Evolutionary conservation across 2,329 filamentous ascomycete genomes (phyloP).

Genomic region (Xylariaceae sp.): DNA sequence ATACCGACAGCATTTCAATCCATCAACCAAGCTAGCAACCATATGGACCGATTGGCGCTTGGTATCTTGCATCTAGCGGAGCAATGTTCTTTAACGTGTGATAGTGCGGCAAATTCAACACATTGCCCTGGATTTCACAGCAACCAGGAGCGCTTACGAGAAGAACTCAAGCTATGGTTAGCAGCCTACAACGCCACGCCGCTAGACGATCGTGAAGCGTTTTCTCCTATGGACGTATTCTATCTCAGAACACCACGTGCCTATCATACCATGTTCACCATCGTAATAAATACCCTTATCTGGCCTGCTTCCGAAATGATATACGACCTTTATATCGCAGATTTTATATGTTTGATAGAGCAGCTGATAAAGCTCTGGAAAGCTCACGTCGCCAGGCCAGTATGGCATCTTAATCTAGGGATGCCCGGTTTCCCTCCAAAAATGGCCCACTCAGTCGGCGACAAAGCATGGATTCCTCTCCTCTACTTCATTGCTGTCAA

Average conservation of each 20-base stretch:
- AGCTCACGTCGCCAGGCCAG: constrained; percentile 16
- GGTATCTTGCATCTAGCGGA: constrained; percentile 33
- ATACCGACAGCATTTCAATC: constrained; percentile 33
- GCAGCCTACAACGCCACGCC: constrained; percentile 37
- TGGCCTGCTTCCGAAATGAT: constrained; percentile 41
- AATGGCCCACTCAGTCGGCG: constrained; percentile 46
- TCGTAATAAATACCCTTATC: constrained; percentile 50
- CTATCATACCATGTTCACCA: constrained; percentile 51
- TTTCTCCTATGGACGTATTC: constrained; percentile 30
- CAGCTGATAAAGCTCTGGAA: constrained; percentile 22
- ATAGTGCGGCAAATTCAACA: not conserved
- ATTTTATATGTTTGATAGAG: constrained; percentile 45
- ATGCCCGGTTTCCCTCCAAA: constrained; percentile 27
- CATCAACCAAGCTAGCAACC: constrained; percentile 32
- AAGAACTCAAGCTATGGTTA: constrained; percentile 31
- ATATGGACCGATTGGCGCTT: constrained; percentile 35
- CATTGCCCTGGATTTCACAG: constrained; percentile 12
- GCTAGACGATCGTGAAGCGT: constrained; percentile 12
- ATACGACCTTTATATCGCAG: constrained; percentile 46
- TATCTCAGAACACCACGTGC: constrained; percentile 43
- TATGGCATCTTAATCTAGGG: constrained; percentile 10
- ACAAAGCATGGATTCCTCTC: constrained; percentile 53
- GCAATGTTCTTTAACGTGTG: constrained; percentile 16
- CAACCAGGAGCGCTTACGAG: constrained; percentile 23
- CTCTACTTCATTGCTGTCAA: constrained; percentile 56